These are phyloP conservation scores for Mortierella sp. DNA, from an alignment of 371 early-diverging fungal genomes.

Conservation along the genomic window DNA sequence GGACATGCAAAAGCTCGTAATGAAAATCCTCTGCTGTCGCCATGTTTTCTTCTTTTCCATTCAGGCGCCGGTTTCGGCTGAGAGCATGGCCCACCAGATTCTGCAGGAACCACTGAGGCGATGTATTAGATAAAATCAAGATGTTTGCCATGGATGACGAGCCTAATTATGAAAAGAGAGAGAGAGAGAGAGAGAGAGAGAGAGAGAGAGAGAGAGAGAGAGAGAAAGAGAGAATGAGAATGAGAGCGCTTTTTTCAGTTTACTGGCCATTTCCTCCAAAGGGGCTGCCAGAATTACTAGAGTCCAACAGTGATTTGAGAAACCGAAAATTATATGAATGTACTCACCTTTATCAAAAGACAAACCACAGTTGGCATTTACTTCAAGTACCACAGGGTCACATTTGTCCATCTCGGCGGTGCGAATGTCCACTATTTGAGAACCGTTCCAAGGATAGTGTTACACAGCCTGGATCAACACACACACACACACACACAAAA, in stretches of 20 bases:
- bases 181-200: not conserved
- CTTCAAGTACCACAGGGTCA: constrained; percentile 58
- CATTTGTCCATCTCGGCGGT: constrained; percentile 45
- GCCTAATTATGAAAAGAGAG: constrained; percentile 5
- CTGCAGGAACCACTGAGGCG: constrained; percentile 42
- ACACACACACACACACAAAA: too few species aligned
- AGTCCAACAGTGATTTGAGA: not conserved
- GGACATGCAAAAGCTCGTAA: too few species aligned
- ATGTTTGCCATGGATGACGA: constrained; percentile 56
- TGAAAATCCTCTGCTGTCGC: too few species aligned
- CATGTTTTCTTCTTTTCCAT: not conserved
- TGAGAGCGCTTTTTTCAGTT: too few species aligned
- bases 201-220: too few species aligned
- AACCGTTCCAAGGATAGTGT: not conserved
- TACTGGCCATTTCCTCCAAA: not conserved
- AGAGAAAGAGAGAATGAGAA: too few species aligned
- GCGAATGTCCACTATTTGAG: constrained; percentile 55
- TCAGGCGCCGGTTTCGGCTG: constrained; percentile 14
- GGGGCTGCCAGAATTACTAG: too few species aligned
- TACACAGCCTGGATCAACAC: too few species aligned
- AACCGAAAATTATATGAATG: not conserved
- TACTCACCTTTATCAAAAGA: constrained; percentile 52
- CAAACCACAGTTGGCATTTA: constrained; percentile 65
- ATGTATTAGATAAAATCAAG: constrained; percentile 42
- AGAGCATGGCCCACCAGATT: constrained; percentile 53